A percentile compares a stretch with the other conserved stretches of the same genome.
Evolutionary conservation across 208 protist species (phyloP).

Genomic region (Angomonas deanei): DNA sequence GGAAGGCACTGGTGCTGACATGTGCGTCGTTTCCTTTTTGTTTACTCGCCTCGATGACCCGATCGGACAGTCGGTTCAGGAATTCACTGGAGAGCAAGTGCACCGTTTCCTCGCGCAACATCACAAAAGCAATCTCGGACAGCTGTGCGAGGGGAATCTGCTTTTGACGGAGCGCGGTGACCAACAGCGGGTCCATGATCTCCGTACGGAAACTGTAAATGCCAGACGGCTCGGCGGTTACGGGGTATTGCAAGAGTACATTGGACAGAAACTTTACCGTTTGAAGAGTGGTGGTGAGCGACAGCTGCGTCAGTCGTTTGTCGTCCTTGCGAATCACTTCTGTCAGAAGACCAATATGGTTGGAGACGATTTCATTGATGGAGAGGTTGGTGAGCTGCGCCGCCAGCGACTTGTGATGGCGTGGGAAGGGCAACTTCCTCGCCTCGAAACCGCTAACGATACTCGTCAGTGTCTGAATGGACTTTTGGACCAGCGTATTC

Average conservation of each 20-base stretch:
- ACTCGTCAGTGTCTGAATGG: slow-evolving; percentile 23
- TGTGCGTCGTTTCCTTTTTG: slow-evolving; percentile 14
- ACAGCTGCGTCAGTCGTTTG: background rate
- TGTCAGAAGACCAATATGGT: slow-evolving; percentile 21
- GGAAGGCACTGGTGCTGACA: background rate
- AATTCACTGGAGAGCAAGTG: slow-evolving; percentile 50
- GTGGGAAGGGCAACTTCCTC: slow-evolving; percentile 20
- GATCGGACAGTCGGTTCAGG: slow-evolving; percentile 32
- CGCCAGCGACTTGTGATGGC: slow-evolving; percentile 33
- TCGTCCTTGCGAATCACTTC: background rate
- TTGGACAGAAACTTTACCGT: slow-evolving; percentile 60
- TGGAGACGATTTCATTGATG: slow-evolving; percentile 57
- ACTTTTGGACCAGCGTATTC: slow-evolving; percentile 44
- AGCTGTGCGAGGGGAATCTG: slow-evolving; percentile 22
- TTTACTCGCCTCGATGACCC: slow-evolving; percentile 7
- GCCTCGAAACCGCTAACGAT: background rate
- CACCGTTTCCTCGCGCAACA: slow-evolving; percentile 56
- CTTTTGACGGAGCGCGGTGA: slow-evolving; percentile 15
- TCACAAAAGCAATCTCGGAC: slow-evolving; percentile 65
- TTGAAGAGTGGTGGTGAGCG: slow-evolving; percentile 19
- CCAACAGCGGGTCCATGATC: slow-evolving; percentile 53
- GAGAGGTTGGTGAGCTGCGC: slow-evolving; percentile 31
- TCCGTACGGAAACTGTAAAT: slow-evolving; percentile 55
- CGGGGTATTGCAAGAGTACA: slow-evolving; percentile 36
- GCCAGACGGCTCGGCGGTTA: slow-evolving; percentile 51